These are phyloP conservation scores for Punica granatum DNA, from an alignment of 345 rosid genomes.

Conservation along the genomic window DNA sequence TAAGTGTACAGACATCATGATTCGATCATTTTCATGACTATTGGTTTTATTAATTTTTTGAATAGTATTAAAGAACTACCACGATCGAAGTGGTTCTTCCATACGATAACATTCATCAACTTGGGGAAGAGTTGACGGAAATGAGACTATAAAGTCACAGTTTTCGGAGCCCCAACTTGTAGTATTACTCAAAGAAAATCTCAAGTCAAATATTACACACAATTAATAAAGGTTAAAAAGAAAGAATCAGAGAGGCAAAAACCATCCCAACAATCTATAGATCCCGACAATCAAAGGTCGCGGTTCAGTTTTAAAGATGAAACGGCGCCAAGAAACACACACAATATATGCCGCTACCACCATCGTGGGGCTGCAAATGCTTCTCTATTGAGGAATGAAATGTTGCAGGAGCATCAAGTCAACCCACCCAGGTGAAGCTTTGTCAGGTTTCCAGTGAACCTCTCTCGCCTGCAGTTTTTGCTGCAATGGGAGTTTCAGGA, in stretches of 20 bases:
- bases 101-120: too few relatives aligned
- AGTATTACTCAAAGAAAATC: background rate
- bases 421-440: background rate
- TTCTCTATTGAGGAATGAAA: too few relatives aligned
- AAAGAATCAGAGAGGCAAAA: background rate
- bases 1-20: too few relatives aligned
- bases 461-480: background rate
- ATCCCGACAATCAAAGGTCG: background rate
- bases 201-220: background rate
- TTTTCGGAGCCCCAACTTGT: background rate
- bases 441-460: background rate
- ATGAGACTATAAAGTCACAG: too few relatives aligned
- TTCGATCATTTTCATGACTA: too few relatives aligned
- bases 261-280: background rate
- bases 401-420: background rate
- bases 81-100: too few relatives aligned
- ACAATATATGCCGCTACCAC: background rate
- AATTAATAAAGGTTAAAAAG: background rate
- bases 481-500: background rate
- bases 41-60: too few relatives aligned
- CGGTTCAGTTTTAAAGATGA: too few relatives aligned
- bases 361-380: background rate
- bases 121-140: too few relatives aligned
- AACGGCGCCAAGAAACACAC: too few relatives aligned
- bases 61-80: too few relatives aligned